phyloP scores from a whole-genome alignment of 805 yeast species.

The Metschnikowia koreensis region DNA sequence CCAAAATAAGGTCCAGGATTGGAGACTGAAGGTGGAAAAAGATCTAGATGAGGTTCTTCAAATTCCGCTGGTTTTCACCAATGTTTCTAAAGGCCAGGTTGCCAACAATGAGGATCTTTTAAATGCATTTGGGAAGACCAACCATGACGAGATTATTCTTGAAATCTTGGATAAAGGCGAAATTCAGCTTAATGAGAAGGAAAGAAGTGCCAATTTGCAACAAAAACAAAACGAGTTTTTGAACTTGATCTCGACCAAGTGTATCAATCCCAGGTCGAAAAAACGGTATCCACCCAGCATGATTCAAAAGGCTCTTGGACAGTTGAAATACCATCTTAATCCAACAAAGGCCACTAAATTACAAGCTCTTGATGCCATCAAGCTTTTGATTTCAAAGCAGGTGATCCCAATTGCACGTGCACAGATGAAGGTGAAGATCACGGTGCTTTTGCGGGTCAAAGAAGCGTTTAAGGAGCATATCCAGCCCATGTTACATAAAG shows the following conservation, averaged over 20 bases:
- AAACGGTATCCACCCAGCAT: constrained; percentile 93
- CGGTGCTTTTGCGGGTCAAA: constrained; percentile 52
- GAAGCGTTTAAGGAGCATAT: constrained; percentile 32
- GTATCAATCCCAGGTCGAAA: constrained; percentile 85
- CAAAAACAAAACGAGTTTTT: constrained; percentile 81
- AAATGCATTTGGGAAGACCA: constrained; percentile 71
- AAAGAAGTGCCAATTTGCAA: constrained; percentile 69
- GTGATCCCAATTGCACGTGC: constrained; percentile 93
- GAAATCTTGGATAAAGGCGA: constrained; percentile 91
- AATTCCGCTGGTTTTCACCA: constrained; percentile 88
- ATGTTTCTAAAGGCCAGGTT: constrained; percentile 91
- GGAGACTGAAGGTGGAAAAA: constrained; percentile 82
- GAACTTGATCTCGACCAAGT: constrained; percentile 80
- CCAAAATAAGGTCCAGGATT: constrained; percentile 95
- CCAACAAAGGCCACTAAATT: constrained; percentile 74
- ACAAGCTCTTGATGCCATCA: constrained; percentile 91
- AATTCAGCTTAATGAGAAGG: constrained; percentile 91
- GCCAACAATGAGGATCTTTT: constrained; percentile 84
- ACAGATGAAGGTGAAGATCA: constrained; percentile 80
- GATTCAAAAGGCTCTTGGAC: constrained; percentile 81
- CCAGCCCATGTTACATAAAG: constrained; percentile 32
- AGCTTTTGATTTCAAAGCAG: constrained; percentile 70
- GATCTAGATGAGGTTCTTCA: constrained; percentile 95
- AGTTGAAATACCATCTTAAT: constrained; percentile 74
- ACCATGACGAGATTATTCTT: constrained; percentile 68